Evolutionary conservation across 2,329 filamentous ascomycete genomes (phyloP), one percentile per base, ranked within the genome.

Genomic region (Neospermospora avenae): DNA sequence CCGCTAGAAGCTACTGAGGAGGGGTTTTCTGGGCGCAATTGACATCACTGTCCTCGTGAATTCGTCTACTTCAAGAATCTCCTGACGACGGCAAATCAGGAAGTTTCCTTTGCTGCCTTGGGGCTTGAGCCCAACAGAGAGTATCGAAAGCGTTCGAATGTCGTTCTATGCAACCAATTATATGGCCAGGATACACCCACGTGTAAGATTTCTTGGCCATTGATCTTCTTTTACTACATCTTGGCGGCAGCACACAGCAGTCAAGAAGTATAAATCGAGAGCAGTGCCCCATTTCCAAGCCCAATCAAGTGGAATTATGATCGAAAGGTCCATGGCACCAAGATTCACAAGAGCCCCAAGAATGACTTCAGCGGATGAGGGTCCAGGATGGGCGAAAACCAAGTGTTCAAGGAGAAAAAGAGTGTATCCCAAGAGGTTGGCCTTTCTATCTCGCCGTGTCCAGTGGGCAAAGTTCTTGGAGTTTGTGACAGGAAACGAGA

Each of bases 81-180:
- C 20, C 25, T 18, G 2, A 20, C n/a, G 1, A 6, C n/a, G 37
- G 6, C 14, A 41, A 37, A 48, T 48, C 25, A 18, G 24, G 20
- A 5, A 31, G 28, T 31, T 10, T 31, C 11, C 28, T 31, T 5
- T 31, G 28, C 28, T 5, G 28, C 28, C 28, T 31, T 31, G 28
- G 2, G 28, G n/a, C n/a, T 31, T 31, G 42, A 22, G 24, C 3
- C 13, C 20, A 45, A 25, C 18, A 24, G 20, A 31, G 25, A 31
- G 22, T 6, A 28, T 48, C 24, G 14, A 48, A 24, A 16, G 22
- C 16, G 18, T 52, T 52, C 20, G 49, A 24, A 37, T 56, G 54
- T 56, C 54, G 41, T 56, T 48, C 41, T 46, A 56, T 2, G 20
- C 28, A n/a, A 16, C 54, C 54, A 56, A 56, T 56, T 10, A 56